Conservation (phyloP, 352 stramenopile species). For the Globisporangium middletonii region DNA sequence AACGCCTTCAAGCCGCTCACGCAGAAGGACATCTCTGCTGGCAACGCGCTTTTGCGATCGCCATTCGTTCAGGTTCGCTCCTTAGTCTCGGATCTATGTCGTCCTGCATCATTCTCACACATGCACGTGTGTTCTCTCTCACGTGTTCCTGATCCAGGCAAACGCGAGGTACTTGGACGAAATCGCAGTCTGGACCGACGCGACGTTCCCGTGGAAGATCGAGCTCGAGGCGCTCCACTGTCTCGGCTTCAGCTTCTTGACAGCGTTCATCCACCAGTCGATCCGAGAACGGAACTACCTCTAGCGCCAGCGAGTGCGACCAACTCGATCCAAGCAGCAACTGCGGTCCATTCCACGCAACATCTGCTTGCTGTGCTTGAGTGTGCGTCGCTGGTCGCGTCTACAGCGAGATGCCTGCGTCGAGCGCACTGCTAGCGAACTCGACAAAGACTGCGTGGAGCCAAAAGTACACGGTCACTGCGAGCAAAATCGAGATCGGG, state of each 20-base stretch:
- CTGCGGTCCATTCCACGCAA: neutral
- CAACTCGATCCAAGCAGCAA: neutral
- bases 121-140: neutral
- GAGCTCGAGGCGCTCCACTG: slow-evolving; percentile 78
- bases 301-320: slow-evolving; percentile 4
- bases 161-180: slow-evolving; percentile 47
- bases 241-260: slow-evolving; percentile 71
- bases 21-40: slow-evolving; percentile 42
- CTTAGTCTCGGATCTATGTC: neutral
- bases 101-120: neutral
- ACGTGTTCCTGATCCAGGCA: slow-evolving; percentile 19
- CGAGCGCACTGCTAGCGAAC: slow-evolving; percentile 42
- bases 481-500: slow-evolving; percentile 90
- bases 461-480: slow-evolving; percentile 80
- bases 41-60: slow-evolving; percentile 32
- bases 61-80: slow-evolving; percentile 55
- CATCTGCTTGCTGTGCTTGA: neutral
- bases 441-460: slow-evolving; percentile 65
- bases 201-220: slow-evolving; percentile 56
- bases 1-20: slow-evolving; percentile 54
- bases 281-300: slow-evolving; percentile 40
- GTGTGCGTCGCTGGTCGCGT: neutral
- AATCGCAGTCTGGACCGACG: slow-evolving; percentile 43
- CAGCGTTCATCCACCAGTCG: slow-evolving; percentile 40
- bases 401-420: slow-evolving; percentile 21